Evolutionary conservation across 2,329 filamentous ascomycete species (phyloP).

Genomic region (Daldinia sp.): DNA sequence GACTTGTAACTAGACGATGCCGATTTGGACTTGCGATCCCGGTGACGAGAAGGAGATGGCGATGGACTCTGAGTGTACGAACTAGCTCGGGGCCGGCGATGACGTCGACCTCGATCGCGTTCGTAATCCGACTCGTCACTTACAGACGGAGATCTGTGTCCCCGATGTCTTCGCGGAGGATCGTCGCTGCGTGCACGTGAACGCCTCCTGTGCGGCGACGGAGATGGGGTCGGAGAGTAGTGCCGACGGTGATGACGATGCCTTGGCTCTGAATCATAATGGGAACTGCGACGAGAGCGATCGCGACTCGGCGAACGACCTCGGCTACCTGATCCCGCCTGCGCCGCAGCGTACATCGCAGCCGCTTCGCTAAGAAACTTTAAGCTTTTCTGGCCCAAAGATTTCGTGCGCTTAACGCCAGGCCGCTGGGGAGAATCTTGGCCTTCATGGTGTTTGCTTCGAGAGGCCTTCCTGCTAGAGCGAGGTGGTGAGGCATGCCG

Average conservation of each 20-base stretch:
- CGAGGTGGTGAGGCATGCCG: constrained; percentile 23
- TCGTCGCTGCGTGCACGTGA: constrained; percentile 29
- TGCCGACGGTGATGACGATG: constrained; percentile 33
- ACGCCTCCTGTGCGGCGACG: constrained; percentile 34
- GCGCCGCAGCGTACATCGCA: constrained; percentile 42
- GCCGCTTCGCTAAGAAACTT: constrained; percentile 43
- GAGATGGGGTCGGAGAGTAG: constrained; percentile 40
- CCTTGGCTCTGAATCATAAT: constrained; percentile 17
- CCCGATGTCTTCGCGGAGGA: constrained; percentile 21
- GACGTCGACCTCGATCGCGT: constrained; percentile 36
- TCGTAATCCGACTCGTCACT: constrained; percentile 35
- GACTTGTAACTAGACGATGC: constrained; percentile 15
- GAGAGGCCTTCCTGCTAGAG: constrained; percentile 10
- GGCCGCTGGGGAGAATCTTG: constrained; percentile 37
- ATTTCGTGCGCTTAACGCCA: constrained; percentile 40
- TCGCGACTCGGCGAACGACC: constrained; percentile 38
- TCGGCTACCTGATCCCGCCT: constrained; percentile 30
- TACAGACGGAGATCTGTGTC: constrained; percentile 26
- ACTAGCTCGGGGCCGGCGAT: constrained; percentile 30
- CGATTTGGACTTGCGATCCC: constrained; percentile 31
- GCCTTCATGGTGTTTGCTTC: constrained; percentile 32
- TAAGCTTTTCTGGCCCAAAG: constrained; percentile 42
- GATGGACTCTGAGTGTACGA: constrained; percentile 33
- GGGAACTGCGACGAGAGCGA: constrained; percentile 26
- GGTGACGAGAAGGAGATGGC: constrained; percentile 29